Base-by-base conservation (phyloP, 805 yeast genomes). In the Cyberlindnera bimundalis region DNA sequence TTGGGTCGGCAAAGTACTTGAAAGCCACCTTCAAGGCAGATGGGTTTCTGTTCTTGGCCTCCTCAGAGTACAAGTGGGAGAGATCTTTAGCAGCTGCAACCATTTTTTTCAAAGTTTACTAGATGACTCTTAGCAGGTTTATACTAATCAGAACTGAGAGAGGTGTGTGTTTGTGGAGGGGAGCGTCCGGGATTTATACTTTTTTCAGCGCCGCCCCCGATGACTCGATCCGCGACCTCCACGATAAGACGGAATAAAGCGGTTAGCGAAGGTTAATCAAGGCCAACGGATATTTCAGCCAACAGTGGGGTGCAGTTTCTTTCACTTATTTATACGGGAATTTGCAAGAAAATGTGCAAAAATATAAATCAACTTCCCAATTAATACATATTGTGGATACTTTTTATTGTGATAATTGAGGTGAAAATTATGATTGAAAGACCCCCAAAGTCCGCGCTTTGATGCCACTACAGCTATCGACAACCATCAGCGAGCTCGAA, bases 1-100 rank as follows among this genome's bases (percentile, higher is more conserved):
- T 78, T 25, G 96, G 96, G 48, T 77, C 73, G 31, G 70, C 68
- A 57, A 70, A 83, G 68, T 84, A 83, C 59, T 79, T 79, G 71
- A 91, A 87, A 14, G 95, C 95, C 29, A 78, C 67, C 67, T 93
- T 91, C 65, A 91, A 74, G 12, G 87, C 82, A 11, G 96, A 88
- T 26, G 83, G 78, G 36, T 73, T 67, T 68, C 98, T 83, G 13
- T 82, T 67, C 48, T 73, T 73, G 29, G 96, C 79, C 67, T 91
- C 97, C 4, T 68, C 78, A 20, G 96, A 86, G 46, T 84, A 72
- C 48, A 78, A 73, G 65, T 88, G 86, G 14, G 78, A 57, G 47
- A 93, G 71, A 62, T 91, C 95, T 63, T 80, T 83, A 25, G 95
- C 71, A 46, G 60, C 61, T 27, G 70, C 45, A 14, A 42, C 45